Base-by-base conservation (phyloP, 2,329 filamentous ascomycete genomes). In the Monosporascus cannonballus region DNA sequence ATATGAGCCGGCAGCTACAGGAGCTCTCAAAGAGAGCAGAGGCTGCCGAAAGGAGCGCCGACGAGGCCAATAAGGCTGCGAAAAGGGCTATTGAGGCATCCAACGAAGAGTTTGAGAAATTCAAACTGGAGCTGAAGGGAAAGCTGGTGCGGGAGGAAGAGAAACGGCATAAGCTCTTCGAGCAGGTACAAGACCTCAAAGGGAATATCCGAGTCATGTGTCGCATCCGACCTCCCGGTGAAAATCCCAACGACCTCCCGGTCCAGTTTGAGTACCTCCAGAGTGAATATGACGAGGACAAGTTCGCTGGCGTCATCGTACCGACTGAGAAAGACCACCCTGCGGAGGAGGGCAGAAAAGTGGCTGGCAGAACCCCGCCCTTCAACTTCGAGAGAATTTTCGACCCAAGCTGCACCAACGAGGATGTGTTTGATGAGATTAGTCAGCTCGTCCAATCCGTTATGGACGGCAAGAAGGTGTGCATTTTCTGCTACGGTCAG, bases 151-250 rank as follows among this genome's bases (percentile, higher is more conserved):
- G 87, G 63, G 94, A 97, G 67, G 94, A 99, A 71, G 94, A 89
- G 1, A 77, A 96, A 49, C 84, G 94, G 15, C 83, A 94, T 22
- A 93, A 95, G 61, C 80, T 99, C 0, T 96, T 97, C 75, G 97
- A 97, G 71, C 94, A 96, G 69, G 93, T 99, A 47, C 91, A 99
- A 68, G 94, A 99, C 66, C 81, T 99, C 54, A 96, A 96, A 70
- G 94, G 94, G 63, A 99, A 99, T 67, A 99, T 99, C 64, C 87
- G 94, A 20, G 94, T 99, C 59, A 99, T 99, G 83, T 97, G 93
- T 66, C 85, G 94, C 67, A 93, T 97, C 27, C 86, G 95, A 41
- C 94, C 94, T 1, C 76, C 86, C 0, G 75, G 88, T 22, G 76
- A 76, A 24, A 61, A 69, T 0, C 69, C 74, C 1, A 85, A 88